Base-by-base conservation (phyloP, 2,329 filamentous ascomycete genomes). In the Rhynchosporium agropyri region DNA sequence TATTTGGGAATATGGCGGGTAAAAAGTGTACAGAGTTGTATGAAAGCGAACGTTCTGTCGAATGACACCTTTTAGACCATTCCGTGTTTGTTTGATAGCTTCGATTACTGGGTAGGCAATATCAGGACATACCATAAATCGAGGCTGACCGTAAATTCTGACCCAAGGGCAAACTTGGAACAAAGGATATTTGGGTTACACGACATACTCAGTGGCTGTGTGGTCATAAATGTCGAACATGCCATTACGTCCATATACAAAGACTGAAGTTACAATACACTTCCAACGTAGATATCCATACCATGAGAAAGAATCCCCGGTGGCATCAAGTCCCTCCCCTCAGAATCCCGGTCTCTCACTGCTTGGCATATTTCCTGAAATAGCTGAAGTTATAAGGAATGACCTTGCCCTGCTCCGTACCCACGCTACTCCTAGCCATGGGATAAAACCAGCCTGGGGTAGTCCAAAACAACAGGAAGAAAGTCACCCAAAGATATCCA, bases 401-500 rank as follows among this genome's bases (percentile, higher is more conserved):
- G 10, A 60, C 29, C 49, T 60, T 60, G 10, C 49, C 49, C 28
- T 60, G 36, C 20, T 26, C 8, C 4, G 9, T 36, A 4, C 60
- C 60, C 20, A 49, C 10, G 29, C 46, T 57, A 26, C 26, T n/a
- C 28, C 4, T 0, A 15, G 48, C 60, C 43, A 20, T 36, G 4
- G 67, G 63, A 50, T 43, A 64, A 7, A 40, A 51, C 59, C 63
- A 62, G 26, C 54, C 53, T 1, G 59, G 63, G 15, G 58, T 59
- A 4, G 53, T 61, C 62, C 62, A 63, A n/a, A 63, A 61, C 42
- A 64, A 15, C 38, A 64, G 26, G 49, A 64, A 61, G 36, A 58
- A 50, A 2, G 42, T 64, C 72, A 46, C 74, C 62, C 65, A 76
- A 71, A 57, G 66, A 58, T 56, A 65, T 4, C 63, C 60, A 9